phyloP scores from a whole-genome alignment of 768 basidiomycete species.

The Rubroboletus pulcherrimus region DNA sequence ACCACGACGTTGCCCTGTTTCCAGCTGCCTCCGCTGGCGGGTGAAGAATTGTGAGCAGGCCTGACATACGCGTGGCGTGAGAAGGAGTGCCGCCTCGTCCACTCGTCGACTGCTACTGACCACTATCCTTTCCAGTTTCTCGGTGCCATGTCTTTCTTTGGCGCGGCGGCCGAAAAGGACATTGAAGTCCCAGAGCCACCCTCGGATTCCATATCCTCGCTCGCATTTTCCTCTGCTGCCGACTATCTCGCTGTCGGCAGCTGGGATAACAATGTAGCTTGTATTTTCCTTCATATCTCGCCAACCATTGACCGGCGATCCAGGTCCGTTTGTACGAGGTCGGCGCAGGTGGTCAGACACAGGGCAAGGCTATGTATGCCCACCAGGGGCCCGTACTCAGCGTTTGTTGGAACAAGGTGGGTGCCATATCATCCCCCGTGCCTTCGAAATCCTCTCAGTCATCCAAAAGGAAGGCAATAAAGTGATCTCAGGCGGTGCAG shows the following conservation, averaged over 20 bases:
- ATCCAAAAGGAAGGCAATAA: constrained; percentile 75
- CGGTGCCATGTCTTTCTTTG: constrained; percentile 43
- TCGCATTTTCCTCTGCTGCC: constrained; percentile 80
- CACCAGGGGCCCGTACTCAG: constrained; percentile 90
- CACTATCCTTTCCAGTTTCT: not conserved
- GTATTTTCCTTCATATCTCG: not conserved
- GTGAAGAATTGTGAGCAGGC: too few species aligned
- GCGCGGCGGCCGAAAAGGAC: constrained; percentile 57
- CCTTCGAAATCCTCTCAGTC: constrained; percentile 7
- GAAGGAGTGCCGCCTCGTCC: not conserved
- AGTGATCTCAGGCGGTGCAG: constrained; percentile 88
- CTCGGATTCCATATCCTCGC: constrained; percentile 78
- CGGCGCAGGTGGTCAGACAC: constrained; percentile 69
- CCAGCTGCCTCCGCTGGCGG: not conserved
- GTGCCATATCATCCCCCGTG: not conserved
- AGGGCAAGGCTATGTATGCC: constrained; percentile 85
- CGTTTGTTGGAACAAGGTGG: constrained; percentile 88
- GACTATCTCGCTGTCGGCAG: constrained; percentile 90
- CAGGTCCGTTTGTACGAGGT: constrained; percentile 94
- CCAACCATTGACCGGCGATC: constrained; percentile 8
- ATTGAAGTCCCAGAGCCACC: constrained; percentile 80
- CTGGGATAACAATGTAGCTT: constrained; percentile 85
- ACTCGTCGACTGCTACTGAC: not conserved
- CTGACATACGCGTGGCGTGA: constrained; percentile 20
- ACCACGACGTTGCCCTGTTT: not conserved